Conservation (phyloP, 139 green algal species). For the Pseudopediastrum boryanum region DNA sequence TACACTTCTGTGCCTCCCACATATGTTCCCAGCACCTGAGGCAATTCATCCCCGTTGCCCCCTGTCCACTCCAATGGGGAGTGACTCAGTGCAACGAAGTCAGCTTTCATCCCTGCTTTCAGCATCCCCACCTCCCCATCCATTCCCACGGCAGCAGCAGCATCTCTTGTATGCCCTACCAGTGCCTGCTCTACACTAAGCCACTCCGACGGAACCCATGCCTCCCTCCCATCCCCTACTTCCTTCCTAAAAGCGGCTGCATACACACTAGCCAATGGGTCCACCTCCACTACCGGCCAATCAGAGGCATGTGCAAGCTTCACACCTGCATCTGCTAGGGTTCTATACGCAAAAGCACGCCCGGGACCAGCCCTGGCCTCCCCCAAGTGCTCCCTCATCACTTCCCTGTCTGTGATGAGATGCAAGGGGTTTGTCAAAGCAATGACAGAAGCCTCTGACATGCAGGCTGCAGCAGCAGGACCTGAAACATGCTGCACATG, state of each 20-base stretch:
- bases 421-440: slow-evolving; percentile 76
- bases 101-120: slow-evolving; percentile 44
- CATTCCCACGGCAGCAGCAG: slow-evolving; percentile 35
- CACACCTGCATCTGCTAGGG: slow-evolving; percentile 46
- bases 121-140: slow-evolving; percentile 39
- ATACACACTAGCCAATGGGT: slow-evolving; percentile 47
- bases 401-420: slow-evolving; percentile 56
- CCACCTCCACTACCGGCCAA: slow-evolving; percentile 71
- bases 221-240: background rate
- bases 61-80: slow-evolving; percentile 29
- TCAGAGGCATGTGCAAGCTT: slow-evolving; percentile 56
- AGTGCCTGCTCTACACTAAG: slow-evolving; percentile 46
- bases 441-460: slow-evolving; percentile 20
- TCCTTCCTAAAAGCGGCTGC: slow-evolving; percentile 36
- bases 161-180: slow-evolving; percentile 46
- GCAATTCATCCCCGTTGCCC: slow-evolving; percentile 4
- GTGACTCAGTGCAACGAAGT: slow-evolving; percentile 63
- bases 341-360: slow-evolving; percentile 48
- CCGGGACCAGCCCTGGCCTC: slow-evolving; percentile 15
- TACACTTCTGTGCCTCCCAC: slow-evolving; percentile 42
- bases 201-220: slow-evolving; percentile 33
- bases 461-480: background rate
- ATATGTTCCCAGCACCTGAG: slow-evolving; percentile 43
- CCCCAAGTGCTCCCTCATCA: slow-evolving; percentile 59
- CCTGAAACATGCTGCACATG: slow-evolving; percentile 70